Evolutionary conservation across 192 early-diverging fungal species (phyloP), one percentile per base, ranked within the genome.

Genomic region (Endogone sp.): DNA sequence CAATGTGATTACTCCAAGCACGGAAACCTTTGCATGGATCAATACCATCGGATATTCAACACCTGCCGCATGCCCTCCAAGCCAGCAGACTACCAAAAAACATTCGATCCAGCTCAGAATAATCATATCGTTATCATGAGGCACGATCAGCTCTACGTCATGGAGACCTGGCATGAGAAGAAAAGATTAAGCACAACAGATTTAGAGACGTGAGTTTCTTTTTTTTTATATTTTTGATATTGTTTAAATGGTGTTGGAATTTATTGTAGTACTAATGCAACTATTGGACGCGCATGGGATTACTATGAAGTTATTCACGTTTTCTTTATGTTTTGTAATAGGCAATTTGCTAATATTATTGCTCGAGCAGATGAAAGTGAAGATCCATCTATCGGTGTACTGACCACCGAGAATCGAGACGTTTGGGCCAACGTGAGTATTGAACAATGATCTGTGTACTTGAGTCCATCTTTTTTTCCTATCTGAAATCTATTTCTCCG

Each of bases 11-110:
- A 84, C 79, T 85, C 85, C 27, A 89, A 89, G 69, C 83, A 84
- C 32, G 79, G 81, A 16, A 90, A 95, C 28, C 78, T 99, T 71
- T 95, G 92, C 77, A 91, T 90, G 82, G 80, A 93, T 68, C 92
- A 93, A 66, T 97, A 96, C 87, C 90, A 93, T 78, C 95, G 89
- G 81, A 89, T 99, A 92, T 99, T 99, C 87, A 95, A 98, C 79
- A 88, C 94, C 44, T 93, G 91, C 79, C 93, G 97, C 65, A 89
- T 96, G 64, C 96, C 97, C 37, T 72, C 79, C 69, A 90, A 90
- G 76, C 94, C 94, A 3, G 87, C 89, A 10, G 97, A 99, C 78
- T 80, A 83, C 67, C 93, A 92, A 56, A 79, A 80, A 23, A 84
- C 80, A 3, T 89, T 85, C 60, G 91, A 94, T 60, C 91, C 94